Conservation (phyloP, 2,329 filamentous ascomycete genomes). For the Fusarium agapanthi region DNA sequence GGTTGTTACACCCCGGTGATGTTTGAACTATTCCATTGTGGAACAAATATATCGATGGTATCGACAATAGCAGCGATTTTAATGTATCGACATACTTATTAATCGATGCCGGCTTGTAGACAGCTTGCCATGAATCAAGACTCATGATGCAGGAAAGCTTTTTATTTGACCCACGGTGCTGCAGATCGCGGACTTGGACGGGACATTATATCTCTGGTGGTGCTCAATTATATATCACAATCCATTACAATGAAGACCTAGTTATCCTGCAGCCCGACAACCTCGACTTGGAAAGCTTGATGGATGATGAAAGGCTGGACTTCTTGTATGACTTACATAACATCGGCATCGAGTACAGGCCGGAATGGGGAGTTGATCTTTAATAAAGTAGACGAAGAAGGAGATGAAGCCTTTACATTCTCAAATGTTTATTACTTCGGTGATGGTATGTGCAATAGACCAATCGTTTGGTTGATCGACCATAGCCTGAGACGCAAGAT, state of each 20-base stretch:
- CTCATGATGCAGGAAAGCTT: background rate
- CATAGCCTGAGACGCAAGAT: background rate
- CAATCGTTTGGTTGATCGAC: background rate
- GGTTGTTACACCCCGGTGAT: too few species aligned
- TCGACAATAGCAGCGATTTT: background rate
- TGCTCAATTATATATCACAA: background rate
- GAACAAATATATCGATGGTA: too few species aligned
- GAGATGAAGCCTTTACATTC: background rate
- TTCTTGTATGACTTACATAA: accelerated
- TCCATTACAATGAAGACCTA: background rate
- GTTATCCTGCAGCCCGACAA: background rate
- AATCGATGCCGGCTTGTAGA: background rate
- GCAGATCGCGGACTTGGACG: accelerated
- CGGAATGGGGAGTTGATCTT: background rate
- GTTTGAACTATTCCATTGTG: too few species aligned
- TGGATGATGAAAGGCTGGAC: background rate
- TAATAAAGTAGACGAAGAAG: background rate
- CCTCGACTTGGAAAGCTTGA: too few species aligned
- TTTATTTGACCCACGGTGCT: accelerated
- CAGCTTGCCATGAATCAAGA: background rate
- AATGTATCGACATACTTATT: background rate
- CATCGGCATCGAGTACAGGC: background rate
- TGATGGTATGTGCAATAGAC: too few species aligned
- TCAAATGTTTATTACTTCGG: accelerated
- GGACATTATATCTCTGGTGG: background rate